These are phyloP conservation scores for Echinosophora koreensis DNA, from an alignment of 306 rosid species.

Conservation along the genomic window DNA sequence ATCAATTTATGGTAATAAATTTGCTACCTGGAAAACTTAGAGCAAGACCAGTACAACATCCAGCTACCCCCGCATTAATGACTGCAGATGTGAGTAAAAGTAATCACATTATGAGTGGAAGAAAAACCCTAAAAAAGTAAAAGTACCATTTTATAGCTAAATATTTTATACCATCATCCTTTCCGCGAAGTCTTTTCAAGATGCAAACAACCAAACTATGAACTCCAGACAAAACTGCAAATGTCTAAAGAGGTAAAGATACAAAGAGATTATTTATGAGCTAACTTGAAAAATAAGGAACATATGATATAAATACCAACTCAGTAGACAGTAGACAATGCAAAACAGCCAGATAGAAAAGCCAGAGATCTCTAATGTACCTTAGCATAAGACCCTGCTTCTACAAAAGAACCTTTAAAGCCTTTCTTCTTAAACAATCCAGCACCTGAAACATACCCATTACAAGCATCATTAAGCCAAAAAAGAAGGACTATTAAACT, in stretches of 20 bases:
- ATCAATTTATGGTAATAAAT: not conserved
- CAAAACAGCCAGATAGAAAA: slow-evolving; percentile 24
- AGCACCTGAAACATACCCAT: slow-evolving; percentile 67
- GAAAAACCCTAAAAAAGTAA: slow-evolving; percentile 8
- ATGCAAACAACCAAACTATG: slow-evolving; percentile 97
- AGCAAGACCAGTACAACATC: slow-evolving; percentile 98
- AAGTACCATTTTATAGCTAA: slow-evolving; percentile 27
- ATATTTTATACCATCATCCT: slow-evolving; percentile 79
- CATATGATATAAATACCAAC: not conserved
- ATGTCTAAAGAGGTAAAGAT: slow-evolving; percentile 63
- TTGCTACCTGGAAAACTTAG: slow-evolving; percentile 91
- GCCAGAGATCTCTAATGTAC: slow-evolving; percentile 51
- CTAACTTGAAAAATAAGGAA: not conserved
- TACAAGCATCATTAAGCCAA: slow-evolving; percentile 42
- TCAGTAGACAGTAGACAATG: not conserved
- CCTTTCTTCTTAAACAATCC: slow-evolving; percentile 92
- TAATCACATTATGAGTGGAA: slow-evolving; percentile 18
- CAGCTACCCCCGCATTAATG: slow-evolving; percentile 96
- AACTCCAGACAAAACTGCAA: slow-evolving; percentile 98
- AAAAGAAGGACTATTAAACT: not conserved
- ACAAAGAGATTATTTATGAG: not conserved
- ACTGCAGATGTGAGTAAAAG: slow-evolving; percentile 60
- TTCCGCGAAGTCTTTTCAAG: slow-evolving; percentile 90
- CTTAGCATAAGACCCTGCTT: slow-evolving; percentile 92
- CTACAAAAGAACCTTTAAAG: slow-evolving; percentile 88